Evolutionary conservation across 2,329 filamentous ascomycete genomes (phyloP).

Genomic region (Aspergillus arachidicola): DNA sequence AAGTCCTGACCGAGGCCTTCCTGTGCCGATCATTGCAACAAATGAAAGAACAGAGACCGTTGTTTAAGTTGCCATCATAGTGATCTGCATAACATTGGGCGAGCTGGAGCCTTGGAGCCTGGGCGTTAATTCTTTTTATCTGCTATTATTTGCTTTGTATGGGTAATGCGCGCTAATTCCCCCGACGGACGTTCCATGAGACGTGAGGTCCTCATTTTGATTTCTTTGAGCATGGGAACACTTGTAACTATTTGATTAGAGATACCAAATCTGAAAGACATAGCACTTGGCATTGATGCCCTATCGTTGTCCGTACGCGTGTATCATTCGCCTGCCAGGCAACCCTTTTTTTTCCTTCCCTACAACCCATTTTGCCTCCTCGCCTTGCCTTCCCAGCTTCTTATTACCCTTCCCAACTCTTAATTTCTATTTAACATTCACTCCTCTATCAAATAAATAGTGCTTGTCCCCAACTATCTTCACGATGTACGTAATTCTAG

Average conservation of each 20-base stretch:
- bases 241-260: conserved; percentile 15
- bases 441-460: background rate
- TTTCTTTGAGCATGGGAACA: conserved; percentile 6
- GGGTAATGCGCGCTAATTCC: conserved; percentile 1
- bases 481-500: background rate
- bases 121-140: conserved; percentile 9
- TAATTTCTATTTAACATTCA: background rate
- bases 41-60: conserved; percentile 78
- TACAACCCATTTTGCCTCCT: conserved; percentile 11
- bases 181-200: background rate
- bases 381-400: background rate
- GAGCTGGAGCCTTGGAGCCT: conserved; percentile 20
- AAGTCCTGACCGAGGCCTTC: conserved; percentile 85
- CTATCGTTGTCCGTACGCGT: conserved; percentile 2
- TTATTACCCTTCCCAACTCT: background rate
- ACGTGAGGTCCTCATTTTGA: background rate
- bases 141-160: background rate
- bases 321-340: conserved; percentile 21
- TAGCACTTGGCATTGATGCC: conserved; percentile 7
- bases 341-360: conserved; percentile 20
- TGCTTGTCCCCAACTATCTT: background rate
- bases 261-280: conserved; percentile 22
- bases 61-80: conserved; percentile 54
- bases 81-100: conserved; percentile 12
- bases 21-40: conserved; percentile 81